Evolutionary conservation across 148 eudicot genomes (phyloP).

Genomic region (Mesembryanthemum crystallinum): DNA sequence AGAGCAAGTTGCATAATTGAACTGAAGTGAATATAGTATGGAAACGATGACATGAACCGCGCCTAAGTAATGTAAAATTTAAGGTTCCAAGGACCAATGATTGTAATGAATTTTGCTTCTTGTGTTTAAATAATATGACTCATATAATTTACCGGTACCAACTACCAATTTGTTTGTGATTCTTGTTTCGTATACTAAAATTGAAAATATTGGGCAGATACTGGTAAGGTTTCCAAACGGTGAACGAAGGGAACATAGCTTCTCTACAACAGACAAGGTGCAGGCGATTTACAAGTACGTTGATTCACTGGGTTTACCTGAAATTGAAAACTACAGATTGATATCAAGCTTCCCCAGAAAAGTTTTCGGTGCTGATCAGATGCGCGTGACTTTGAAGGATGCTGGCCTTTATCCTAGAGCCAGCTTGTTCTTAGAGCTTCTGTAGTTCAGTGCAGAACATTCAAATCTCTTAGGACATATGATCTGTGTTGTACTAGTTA

Average conservation of each 20-base stretch:
- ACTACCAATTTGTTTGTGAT: background rate
- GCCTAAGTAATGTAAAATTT: too few relatives aligned
- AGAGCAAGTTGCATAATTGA: too few relatives aligned
- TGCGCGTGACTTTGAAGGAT: slow-evolving; percentile 61
- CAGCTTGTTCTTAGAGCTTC: slow-evolving; percentile 67
- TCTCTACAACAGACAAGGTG: slow-evolving; percentile 57
- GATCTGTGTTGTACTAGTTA: background rate
- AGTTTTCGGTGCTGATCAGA: slow-evolving; percentile 71
- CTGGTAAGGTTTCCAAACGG: slow-evolving; percentile 83
- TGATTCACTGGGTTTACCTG: slow-evolving; percentile 61
- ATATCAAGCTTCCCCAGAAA: slow-evolving; percentile 83
- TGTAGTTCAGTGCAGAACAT: slow-evolving; percentile 16
- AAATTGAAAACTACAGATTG: slow-evolving; percentile 55
- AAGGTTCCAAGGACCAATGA: too few relatives aligned
- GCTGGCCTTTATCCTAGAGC: slow-evolving; percentile 81
- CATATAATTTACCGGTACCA: too few relatives aligned
- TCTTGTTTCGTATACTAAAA: background rate
- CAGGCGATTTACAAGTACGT: slow-evolving; percentile 55
- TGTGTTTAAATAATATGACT: too few relatives aligned
- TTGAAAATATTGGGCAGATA: slow-evolving; percentile 43
- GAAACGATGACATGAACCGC: too few relatives aligned
- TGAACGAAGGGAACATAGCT: slow-evolving; percentile 65
- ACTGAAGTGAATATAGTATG: too few relatives aligned
- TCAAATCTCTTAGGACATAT: background rate
- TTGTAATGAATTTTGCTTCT: too few relatives aligned